Conservation (phyloP, 768 basidiomycete species). For the Boletus speciosus region DNA sequence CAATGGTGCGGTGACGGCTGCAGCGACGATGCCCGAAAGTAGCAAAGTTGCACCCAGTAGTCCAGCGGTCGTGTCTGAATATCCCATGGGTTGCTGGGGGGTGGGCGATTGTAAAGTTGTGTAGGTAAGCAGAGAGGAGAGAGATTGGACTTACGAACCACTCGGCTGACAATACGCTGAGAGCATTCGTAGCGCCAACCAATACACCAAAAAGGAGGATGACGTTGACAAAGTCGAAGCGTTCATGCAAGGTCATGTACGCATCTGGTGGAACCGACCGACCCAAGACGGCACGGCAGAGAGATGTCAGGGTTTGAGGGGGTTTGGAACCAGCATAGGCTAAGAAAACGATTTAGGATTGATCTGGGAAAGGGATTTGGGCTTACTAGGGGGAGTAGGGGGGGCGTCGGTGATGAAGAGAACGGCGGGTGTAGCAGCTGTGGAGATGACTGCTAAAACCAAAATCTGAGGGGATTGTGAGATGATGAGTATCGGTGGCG, state of each 20-base stretch:
- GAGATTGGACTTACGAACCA: conserved; percentile 50
- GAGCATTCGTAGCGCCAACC: conserved; percentile 61
- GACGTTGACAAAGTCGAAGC: conserved; percentile 66
- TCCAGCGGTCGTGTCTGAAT: conserved; percentile 62
- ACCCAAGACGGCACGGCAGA: conserved; percentile 54
- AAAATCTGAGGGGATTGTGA: conserved; percentile 46
- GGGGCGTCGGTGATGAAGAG: conserved; percentile 60
- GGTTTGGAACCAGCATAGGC: conserved; percentile 67
- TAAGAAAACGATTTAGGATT: conserved; percentile 22
- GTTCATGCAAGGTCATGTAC: conserved; percentile 61
- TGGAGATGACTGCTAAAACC: conserved; percentile 67
- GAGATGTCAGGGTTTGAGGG: conserved; percentile 49
- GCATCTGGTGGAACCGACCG: conserved; percentile 37
- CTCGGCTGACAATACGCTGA: conserved; percentile 64
- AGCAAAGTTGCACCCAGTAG: conserved; percentile 68
- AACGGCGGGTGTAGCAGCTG: conserved; percentile 54
- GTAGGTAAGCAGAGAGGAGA: neutral
- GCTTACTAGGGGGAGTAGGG: conserved; percentile 75
- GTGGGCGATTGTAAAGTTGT: neutral
- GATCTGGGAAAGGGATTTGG: neutral
- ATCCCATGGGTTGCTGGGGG: conserved; percentile 65
- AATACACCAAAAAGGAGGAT: conserved; percentile 59
- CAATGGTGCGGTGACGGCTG: conserved; percentile 65
- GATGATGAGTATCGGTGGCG: neutral
- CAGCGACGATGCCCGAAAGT: conserved; percentile 66